A percentile compares a stretch with the other conserved stretches of the same genome.
Conservation (phyloP, 73 alveolate genomes). For the Effrenium voratum region DNA sequence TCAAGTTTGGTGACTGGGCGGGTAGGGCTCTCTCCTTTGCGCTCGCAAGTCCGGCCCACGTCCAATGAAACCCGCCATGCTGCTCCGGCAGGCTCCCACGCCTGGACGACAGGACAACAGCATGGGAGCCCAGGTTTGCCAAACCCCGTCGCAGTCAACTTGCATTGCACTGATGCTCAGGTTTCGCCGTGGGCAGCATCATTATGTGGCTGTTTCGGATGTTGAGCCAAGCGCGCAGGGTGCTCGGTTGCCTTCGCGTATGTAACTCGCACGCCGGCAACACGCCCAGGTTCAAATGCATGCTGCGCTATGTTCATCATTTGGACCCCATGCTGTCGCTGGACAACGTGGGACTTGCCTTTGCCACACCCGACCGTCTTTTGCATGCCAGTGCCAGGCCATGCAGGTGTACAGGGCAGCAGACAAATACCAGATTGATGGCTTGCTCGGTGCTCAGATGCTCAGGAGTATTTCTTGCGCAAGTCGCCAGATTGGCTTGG, state of each 20-base stretch:
- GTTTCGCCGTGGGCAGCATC: constrained; percentile 42
- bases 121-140: too few species aligned
- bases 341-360: constrained; percentile 45
- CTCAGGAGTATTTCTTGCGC: background rate
- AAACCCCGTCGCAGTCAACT: too few species aligned
- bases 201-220: constrained; percentile 30
- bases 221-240: constrained; percentile 24
- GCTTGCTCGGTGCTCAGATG: background rate
- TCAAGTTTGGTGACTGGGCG: too few species aligned
- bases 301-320: constrained; percentile 83
- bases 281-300: constrained; percentile 65
- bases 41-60: too few species aligned
- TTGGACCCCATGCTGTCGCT: constrained; percentile 48
- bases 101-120: too few species aligned
- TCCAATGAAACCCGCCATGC: too few species aligned
- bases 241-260: background rate
- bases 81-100: too few species aligned
- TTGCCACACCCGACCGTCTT: background rate
- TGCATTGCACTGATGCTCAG: background rate
- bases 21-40: too few species aligned
- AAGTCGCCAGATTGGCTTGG: background rate
- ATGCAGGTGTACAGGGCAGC: constrained; percentile 87
- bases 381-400: constrained; percentile 34
- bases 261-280: background rate
- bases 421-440: constrained; percentile 83